Conservation (phyloP, 805 yeast species). For the Candida gorgasii region DNA sequence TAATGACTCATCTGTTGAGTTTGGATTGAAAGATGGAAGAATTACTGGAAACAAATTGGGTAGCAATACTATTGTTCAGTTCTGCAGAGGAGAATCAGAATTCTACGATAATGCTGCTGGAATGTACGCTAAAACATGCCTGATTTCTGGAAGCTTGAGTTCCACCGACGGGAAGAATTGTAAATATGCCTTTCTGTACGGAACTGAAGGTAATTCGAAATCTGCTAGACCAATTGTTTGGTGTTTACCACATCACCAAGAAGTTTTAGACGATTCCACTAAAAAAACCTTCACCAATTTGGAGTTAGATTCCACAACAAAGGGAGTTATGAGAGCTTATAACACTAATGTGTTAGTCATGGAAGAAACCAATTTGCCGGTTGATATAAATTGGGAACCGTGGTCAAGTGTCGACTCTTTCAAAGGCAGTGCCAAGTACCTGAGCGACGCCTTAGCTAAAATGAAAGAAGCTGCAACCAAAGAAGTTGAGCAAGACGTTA, state of each 20-base stretch:
- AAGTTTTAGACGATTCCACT: slow-evolving; percentile 31
- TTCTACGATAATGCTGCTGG: slow-evolving; percentile 38
- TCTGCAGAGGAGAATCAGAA: slow-evolving; percentile 49
- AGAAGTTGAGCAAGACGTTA: slow-evolving; percentile 58
- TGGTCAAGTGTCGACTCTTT: slow-evolving; percentile 52
- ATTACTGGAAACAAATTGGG: slow-evolving; percentile 43
- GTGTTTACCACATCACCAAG: slow-evolving; percentile 55
- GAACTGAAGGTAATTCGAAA: slow-evolving; percentile 25
- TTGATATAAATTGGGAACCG: slow-evolving; percentile 49
- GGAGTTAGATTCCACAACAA: slow-evolving; percentile 49
- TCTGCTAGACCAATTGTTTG: slow-evolving; percentile 39
- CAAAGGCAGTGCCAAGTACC: slow-evolving; percentile 22
- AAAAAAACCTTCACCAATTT: slow-evolving; percentile 31
- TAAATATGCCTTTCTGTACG: slow-evolving; percentile 30
- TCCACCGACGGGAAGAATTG: slow-evolving; percentile 22
- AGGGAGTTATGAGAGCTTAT: slow-evolving; percentile 50
- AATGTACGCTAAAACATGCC: slow-evolving; percentile 24
- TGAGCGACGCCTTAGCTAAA: slow-evolving; percentile 31
- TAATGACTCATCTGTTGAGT: slow-evolving; percentile 20
- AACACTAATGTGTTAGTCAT: slow-evolving; percentile 39
- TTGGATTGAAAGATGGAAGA: slow-evolving; percentile 36
- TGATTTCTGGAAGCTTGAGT: slow-evolving; percentile 17
- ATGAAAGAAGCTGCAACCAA: slow-evolving; percentile 50
- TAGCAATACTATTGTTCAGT: slow-evolving; percentile 55
- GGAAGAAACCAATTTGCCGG: slow-evolving; percentile 43